Percentiles rank a stretch among this genome's conserved stretches.
These are phyloP conservation scores for Xanthoconium stramineum DNA, from an alignment of 768 basidiomycete species.

Conservation along the genomic window DNA sequence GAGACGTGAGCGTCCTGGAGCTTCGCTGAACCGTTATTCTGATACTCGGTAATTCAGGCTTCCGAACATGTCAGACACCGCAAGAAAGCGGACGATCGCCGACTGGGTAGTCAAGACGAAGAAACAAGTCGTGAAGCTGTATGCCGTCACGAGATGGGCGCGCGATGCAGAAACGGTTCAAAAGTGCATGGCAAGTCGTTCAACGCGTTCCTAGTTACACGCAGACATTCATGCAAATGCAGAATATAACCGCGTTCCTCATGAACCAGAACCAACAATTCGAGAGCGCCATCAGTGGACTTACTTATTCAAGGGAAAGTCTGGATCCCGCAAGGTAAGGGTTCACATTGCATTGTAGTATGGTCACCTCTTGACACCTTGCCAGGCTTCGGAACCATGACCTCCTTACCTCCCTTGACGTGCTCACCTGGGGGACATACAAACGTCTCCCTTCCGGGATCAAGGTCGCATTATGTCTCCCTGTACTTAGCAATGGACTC, in stretches of 20 bases:
- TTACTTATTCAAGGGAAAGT: constrained; percentile 64
- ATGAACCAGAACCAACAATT: constrained; percentile 85
- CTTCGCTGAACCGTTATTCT: constrained; percentile 1
- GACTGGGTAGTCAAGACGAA: constrained; percentile 91
- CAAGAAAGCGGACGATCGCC: constrained; percentile 75
- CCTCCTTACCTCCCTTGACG: constrained; percentile 85
- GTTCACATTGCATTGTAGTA: background rate
- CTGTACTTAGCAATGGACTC: constrained; percentile 18
- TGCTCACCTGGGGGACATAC: constrained; percentile 85
- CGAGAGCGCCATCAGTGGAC: constrained; percentile 57
- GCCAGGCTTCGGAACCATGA: constrained; percentile 89
- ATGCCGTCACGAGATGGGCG: constrained; percentile 85
- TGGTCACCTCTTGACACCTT: background rate
- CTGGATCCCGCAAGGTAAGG: constrained; percentile 76
- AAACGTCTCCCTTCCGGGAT: constrained; percentile 75
- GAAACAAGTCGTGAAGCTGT: constrained; percentile 86
- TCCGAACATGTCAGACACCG: constrained; percentile 79
- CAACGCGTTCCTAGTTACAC: background rate
- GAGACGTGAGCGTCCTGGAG: constrained; percentile 64
- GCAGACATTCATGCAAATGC: constrained; percentile 1
- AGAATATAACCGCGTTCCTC: constrained; percentile 89
- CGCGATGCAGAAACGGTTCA: constrained; percentile 80
- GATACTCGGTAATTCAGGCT: constrained; percentile 40
- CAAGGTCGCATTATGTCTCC: constrained; percentile 48
- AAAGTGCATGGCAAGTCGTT: constrained; percentile 69